Percentiles rank a stretch among this genome's conserved stretches.
These are phyloP conservation scores for Euphorbia lathyris DNA, from an alignment of 345 rosid species.

Conservation along the genomic window DNA sequence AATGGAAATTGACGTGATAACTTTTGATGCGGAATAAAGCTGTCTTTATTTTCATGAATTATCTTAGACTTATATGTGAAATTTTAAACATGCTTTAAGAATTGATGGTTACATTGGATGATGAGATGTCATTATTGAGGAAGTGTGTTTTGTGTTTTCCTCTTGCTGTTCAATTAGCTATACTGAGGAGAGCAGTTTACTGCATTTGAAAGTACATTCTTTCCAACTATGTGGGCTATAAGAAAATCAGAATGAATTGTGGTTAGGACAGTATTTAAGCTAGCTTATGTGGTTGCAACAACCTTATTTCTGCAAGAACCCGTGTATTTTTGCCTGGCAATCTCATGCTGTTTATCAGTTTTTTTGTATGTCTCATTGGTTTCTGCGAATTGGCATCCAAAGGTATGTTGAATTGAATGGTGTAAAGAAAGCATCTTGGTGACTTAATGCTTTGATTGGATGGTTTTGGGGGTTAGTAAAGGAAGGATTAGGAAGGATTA, in stretches of 20 bases:
- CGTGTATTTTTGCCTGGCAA: slow-evolving; percentile 55
- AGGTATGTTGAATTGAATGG: slow-evolving; percentile 33
- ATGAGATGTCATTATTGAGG: background rate
- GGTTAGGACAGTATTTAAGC: no score
- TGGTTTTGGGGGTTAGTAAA: no score
- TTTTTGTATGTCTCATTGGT: slow-evolving; percentile 45
- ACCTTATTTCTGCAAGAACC: no score
- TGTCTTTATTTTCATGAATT: background rate
- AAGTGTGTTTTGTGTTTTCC: background rate
- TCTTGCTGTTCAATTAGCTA: background rate
- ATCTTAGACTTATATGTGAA: no score
- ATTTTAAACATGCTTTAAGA: no score
- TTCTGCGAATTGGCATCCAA: slow-evolving; percentile 34
- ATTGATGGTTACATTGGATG: background rate
- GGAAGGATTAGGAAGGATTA: no score
- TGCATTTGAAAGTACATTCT: background rate
- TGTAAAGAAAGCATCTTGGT: slow-evolving; percentile 47
- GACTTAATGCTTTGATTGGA: no score
- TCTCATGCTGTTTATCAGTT: slow-evolving; percentile 43
- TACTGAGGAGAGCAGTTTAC: background rate
- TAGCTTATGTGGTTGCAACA: no score
- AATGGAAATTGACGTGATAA: no score
- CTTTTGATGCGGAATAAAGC: no score
- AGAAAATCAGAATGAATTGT: no score
- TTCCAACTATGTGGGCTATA: background rate